Evolutionary conservation across 2,329 filamentous ascomycete species (phyloP).

Genomic region (Aspergillus ochraceoroseus): DNA sequence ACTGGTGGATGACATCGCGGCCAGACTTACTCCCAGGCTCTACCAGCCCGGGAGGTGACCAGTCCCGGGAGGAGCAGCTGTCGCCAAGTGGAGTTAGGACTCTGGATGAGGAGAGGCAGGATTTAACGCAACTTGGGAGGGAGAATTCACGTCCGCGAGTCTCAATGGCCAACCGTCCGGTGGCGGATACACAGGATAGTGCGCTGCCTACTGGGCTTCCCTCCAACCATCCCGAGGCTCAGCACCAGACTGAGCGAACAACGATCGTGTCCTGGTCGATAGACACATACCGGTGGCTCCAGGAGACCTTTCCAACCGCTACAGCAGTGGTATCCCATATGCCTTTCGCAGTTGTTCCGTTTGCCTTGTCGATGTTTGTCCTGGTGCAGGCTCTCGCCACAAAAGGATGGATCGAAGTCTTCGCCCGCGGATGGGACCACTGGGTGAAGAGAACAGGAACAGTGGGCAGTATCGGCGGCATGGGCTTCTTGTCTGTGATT

Average conservation of each 20-base stretch:
- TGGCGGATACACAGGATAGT: not conserved
- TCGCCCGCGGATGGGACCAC: conserved; percentile 68
- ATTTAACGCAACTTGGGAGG: not conserved
- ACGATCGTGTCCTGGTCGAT: conserved; percentile 52
- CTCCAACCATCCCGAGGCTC: too few relatives aligned
- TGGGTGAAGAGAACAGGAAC: conserved; percentile 67
- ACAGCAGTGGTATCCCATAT: conserved; percentile 61
- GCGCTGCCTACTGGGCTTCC: too few relatives aligned
- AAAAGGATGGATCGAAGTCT: conserved; percentile 69
- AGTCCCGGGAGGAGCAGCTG: not conserved
- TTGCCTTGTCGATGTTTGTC: conserved; percentile 69
- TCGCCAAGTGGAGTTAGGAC: not conserved
- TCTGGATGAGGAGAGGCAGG: conserved; percentile 5
- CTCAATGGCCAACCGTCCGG: not conserved
- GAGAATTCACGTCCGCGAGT: too few relatives aligned
- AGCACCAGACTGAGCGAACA: conserved; percentile 34
- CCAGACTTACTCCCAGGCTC: too few relatives aligned
- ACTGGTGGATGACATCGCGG: too few relatives aligned
- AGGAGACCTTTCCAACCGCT: conserved; percentile 66
- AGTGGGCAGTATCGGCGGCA: conserved; percentile 63
- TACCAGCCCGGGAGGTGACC: not conserved
- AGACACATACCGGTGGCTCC: conserved; percentile 53
- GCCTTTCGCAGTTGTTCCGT: conserved; percentile 64
- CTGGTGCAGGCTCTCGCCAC: conserved; percentile 67
- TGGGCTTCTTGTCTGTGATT: conserved; percentile 67